Percentiles rank a stretch among this genome's conserved stretches.
These are phyloP conservation scores for Monilinia vaccinii-corymbosi DNA, from an alignment of 2,329 filamentous ascomycete species.

Conservation along the genomic window DNA sequence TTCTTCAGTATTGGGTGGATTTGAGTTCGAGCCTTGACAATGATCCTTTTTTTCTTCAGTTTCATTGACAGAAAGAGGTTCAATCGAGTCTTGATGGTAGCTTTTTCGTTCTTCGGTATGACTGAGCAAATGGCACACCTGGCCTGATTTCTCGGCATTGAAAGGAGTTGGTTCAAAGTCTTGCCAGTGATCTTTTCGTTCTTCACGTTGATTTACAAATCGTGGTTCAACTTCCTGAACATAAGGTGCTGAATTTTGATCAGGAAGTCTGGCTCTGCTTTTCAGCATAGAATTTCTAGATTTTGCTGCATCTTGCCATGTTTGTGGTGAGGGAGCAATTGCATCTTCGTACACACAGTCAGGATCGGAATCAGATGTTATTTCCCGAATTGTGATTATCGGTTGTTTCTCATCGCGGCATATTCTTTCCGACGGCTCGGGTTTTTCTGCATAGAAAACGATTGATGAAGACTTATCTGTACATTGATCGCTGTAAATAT, in stretches of 20 bases:
- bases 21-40: neutral
- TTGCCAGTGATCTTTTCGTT: constrained; percentile 9
- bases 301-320: neutral
- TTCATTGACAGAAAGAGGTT: constrained; percentile 4
- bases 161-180: neutral
- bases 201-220: constrained; percentile 8
- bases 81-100: neutral
- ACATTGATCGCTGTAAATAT: neutral
- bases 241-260: neutral
- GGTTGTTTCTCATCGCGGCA: neutral
- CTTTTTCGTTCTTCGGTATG: constrained; percentile 5
- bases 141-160: neutral
- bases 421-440: neutral
- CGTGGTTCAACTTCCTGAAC: neutral
- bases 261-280: neutral
- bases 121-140: neutral
- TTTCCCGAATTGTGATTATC: neutral
- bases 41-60: constrained; percentile 8
- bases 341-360: neutral
- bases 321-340: neutral
- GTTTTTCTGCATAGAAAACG: neutral
- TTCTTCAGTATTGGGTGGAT: neutral
- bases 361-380: neutral
- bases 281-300: neutral
- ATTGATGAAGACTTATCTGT: neutral